A percentile compares a stretch with the other conserved stretches of the same genome.
phyloP scores from a whole-genome alignment of 1,284 basidiomycete species.

The Cryptococcus hybrid region DNA sequence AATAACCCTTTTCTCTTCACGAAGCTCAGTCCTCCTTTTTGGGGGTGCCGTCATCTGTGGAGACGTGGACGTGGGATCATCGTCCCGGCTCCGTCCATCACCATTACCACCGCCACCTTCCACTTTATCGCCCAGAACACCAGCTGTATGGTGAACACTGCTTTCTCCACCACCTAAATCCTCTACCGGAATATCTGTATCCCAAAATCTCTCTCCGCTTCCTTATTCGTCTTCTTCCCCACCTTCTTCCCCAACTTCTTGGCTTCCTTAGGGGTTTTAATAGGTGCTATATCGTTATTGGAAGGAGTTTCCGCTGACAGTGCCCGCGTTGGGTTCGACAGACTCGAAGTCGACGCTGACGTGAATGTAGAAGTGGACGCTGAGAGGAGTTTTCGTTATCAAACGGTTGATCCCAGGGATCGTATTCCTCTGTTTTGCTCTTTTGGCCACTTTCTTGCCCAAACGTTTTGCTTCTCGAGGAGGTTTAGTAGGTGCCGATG shows the following conservation, averaged over 20 bases:
- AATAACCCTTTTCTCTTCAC: slow-evolving; percentile 28
- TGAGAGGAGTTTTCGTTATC: neutral
- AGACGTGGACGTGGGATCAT: slow-evolving; percentile 5
- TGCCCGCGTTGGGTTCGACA: neutral
- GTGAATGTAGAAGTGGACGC: neutral
- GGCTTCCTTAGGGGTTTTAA: neutral
- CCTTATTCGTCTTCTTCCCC: neutral
- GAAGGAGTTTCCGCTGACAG: neutral
- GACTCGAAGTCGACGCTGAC: neutral
- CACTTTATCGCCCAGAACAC: neutral
- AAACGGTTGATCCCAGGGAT: slow-evolving; percentile 13
- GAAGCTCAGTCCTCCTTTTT: slow-evolving; percentile 13
- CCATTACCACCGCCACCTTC: neutral
- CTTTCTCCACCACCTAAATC: neutral
- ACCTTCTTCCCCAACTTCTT: slow-evolving; percentile 6
- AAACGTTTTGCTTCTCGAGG: slow-evolving; percentile 34
- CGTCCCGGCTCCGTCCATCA: slow-evolving; percentile 14
- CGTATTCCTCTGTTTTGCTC: slow-evolving; percentile 13
- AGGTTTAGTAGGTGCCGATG: slow-evolving; percentile 21
- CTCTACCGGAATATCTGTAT: neutral
- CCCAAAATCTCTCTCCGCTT: slow-evolving; percentile 1
- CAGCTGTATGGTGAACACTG: neutral
- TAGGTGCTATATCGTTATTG: neutral
- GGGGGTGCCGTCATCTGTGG: neutral
- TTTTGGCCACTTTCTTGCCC: slow-evolving; percentile 35